Base-by-base conservation (phyloP, 2,329 filamentous ascomycete genomes). In the Fusarium sp. region DNA sequence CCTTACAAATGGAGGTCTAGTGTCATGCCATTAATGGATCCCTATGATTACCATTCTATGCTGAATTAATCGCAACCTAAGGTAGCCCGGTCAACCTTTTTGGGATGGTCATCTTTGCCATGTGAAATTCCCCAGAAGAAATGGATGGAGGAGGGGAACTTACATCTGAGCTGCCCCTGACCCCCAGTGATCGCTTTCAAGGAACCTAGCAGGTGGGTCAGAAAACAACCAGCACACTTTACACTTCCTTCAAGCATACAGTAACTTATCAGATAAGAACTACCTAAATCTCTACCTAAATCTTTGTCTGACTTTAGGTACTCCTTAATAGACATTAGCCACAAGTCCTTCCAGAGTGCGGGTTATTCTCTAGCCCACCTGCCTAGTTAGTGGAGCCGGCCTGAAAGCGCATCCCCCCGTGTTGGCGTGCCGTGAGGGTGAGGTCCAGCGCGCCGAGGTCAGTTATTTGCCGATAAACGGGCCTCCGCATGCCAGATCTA, bases 401-500 rank as follows among this genome's bases (percentile, higher is more conserved):
- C 64, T 70, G 47, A 43, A 58, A 63, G 53, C 46, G 39, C 31
- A 64, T 52, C 49, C 54, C 49, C 29, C 63, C 63, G 56, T 54
- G 48, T 42, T 52, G 58, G 45, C n/a, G 25, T 52, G 45, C 63
- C 48, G 67, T 58, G 43, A 45, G 29, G 27, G 31, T 33, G 31
- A 35, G 15, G 15, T n/a, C 15, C 15, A 43, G 48, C 42, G 67
- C 64, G 56, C 67, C 67, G 67, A 70, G 67, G 67, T 70, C 65
- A 49, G 60, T 31, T 43, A 43, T 54, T 67, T 68, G 60, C 65
- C 65, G 65, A 68, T 62, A 56, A 68, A 65, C 65, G 50, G 54
- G 55, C 66, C 63, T 70, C 58, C 66, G 51, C 57, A 50, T 31
- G 27, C 53, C 54, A 70, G 66, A 69, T 63, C 66, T 41, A 54